Percentiles rank a stretch among this genome's conserved stretches.
These are phyloP conservation scores for Pseudogymnoascus sp. DNA, from an alignment of 2,329 filamentous ascomycete genomes.

Conservation along the genomic window DNA sequence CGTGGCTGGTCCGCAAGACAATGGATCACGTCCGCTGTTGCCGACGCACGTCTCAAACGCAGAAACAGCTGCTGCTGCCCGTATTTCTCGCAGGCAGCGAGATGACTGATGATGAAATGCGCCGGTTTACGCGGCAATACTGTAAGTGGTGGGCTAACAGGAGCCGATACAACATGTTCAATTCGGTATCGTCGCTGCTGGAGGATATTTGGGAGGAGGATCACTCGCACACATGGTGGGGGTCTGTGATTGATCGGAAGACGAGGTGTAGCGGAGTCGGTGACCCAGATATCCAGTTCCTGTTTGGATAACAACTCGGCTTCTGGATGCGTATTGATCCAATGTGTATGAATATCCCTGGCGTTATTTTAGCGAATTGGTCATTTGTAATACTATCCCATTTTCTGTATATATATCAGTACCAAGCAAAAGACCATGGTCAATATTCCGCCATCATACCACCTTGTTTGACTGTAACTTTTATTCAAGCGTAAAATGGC, in stretches of 20 bases:
- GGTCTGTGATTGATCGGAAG: conserved; percentile 17
- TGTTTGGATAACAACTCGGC: not conserved
- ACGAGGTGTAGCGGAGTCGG: not conserved
- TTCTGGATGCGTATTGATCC: not conserved
- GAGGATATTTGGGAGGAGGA: conserved; percentile 19
- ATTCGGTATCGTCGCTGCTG: conserved; percentile 14
- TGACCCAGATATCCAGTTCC: not conserved
- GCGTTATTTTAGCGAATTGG: not conserved
- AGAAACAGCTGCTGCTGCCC: conserved; percentile 31
- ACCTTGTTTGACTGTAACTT: not conserved
- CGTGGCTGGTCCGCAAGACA: conserved; percentile 22
- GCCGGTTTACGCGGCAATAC: conserved; percentile 22
- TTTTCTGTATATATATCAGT: not conserved
- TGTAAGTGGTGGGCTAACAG: conserved; percentile 27
- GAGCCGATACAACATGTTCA: conserved; percentile 28
- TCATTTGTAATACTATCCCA: not conserved
- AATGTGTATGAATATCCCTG: not conserved
- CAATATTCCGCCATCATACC: not conserved
- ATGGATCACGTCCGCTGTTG: conserved; percentile 27
- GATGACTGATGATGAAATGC: conserved; percentile 19
- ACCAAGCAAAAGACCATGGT: not conserved
- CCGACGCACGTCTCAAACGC: conserved; percentile 22
- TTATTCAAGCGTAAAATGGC: not conserved
- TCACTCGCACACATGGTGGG: conserved; percentile 16
- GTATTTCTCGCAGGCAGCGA: conserved; percentile 30